Percentiles rank a stretch among this genome's conserved stretches.
These are phyloP conservation scores for Gleditsia sinensis DNA, from an alignment of 306 rosid species.

Conservation along the genomic window DNA sequence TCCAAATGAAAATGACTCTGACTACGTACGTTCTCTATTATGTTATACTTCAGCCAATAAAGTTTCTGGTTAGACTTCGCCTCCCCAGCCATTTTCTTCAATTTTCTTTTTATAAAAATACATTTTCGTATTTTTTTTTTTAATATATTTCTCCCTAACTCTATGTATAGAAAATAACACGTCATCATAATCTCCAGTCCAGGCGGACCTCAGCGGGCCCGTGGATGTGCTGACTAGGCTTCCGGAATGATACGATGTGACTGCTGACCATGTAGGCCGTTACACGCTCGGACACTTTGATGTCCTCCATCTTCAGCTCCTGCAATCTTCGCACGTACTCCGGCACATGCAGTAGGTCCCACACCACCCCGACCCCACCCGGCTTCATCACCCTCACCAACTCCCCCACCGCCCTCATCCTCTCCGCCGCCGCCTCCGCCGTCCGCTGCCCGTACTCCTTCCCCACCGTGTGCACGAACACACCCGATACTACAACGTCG, in stretches of 20 bases:
- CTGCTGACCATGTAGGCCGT: constrained; percentile 96
- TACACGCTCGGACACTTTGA: constrained; percentile 79
- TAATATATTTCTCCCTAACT: not conserved
- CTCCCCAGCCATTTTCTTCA: constrained; percentile 53
- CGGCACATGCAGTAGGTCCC: constrained; percentile 95
- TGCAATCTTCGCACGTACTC: constrained; percentile 84
- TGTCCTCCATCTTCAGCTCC: constrained; percentile 93
- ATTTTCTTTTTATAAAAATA: no score
- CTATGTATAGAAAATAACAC: not conserved
- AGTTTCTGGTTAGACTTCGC: constrained; percentile 77
- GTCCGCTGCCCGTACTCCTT: constrained; percentile 77
- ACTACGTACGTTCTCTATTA: not conserved
- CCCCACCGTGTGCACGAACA: constrained; percentile 90
- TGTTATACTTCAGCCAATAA: not conserved
- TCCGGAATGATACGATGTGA: constrained; percentile 86
- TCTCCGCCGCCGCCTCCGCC: constrained; percentile 94
- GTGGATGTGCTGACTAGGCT: constrained; percentile 73
- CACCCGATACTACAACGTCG: constrained; percentile 95
- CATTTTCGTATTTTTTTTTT: not conserved
- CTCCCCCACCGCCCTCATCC: constrained; percentile 95
- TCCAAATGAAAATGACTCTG: not conserved
- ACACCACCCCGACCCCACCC: constrained; percentile 85
- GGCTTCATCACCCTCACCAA: constrained; percentile 87
- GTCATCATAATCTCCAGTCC: constrained; percentile 74
- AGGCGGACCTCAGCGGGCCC: constrained; percentile 86